Conservation (phyloP, 2,329 filamentous ascomycete genomes). For the Rutstroemia sp. region DNA sequence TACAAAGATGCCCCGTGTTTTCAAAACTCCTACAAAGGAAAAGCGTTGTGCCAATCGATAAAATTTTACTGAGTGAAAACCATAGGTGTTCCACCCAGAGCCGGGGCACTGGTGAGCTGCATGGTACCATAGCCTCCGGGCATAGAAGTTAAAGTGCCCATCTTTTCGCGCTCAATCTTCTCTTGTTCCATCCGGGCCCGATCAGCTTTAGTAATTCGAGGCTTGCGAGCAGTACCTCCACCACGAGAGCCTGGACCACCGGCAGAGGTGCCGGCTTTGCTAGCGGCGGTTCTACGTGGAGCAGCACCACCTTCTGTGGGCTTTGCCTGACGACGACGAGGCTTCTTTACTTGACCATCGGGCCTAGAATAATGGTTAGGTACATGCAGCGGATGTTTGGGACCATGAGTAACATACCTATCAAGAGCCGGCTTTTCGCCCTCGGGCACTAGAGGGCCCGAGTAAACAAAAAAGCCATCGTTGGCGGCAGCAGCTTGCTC, state of each 20-base stretch:
- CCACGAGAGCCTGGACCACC: conserved; percentile 62
- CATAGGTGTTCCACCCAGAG: conserved; percentile 28
- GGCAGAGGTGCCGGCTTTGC: conserved; percentile 27
- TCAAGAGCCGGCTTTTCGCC: conserved; percentile 67
- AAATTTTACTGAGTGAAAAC: conserved; percentile 26
- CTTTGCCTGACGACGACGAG: conserved; percentile 38
- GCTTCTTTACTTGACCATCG: conserved; percentile 66
- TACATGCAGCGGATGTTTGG: conserved; percentile 1
- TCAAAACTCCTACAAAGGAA: conserved; percentile 2
- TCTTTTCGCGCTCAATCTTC: conserved; percentile 63
- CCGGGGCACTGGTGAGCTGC: conserved; percentile 23
- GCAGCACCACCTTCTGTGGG: conserved; percentile 45
- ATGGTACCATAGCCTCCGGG: conserved; percentile 24
- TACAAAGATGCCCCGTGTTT: background rate
- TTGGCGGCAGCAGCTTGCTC: conserved; percentile 89
- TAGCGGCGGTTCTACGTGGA: conserved; percentile 60
- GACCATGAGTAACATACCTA: conserved; percentile 20
- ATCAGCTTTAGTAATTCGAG: conserved; percentile 79
- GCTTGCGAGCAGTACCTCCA: conserved; percentile 65
- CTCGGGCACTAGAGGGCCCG: conserved; percentile 81
- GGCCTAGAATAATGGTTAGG: conserved; percentile 45
- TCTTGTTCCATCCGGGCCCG: conserved; percentile 75
- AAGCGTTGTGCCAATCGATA: background rate
- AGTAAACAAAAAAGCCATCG: conserved; percentile 98
- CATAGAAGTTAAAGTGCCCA: conserved; percentile 25